Conservation (phyloP, 768 basidiomycete genomes). For the Xanthoconium stramineum region DNA sequence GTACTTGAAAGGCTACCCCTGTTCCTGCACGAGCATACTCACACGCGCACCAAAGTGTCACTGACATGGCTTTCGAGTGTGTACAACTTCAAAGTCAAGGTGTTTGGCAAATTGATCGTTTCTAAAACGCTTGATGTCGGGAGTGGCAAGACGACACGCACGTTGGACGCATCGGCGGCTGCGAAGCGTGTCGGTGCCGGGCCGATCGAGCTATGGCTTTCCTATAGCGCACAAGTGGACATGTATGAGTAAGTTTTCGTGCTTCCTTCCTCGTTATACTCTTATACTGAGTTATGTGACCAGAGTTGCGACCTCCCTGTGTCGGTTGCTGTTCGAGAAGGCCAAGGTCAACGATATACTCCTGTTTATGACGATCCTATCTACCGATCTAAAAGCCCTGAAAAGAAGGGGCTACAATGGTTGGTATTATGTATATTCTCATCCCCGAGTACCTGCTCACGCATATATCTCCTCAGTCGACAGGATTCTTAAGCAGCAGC, state of each 20-base stretch:
- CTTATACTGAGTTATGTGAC: slow-evolving; percentile 1
- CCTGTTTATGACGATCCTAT: slow-evolving; percentile 89
- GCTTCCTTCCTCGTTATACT: background rate
- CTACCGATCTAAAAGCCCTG: slow-evolving; percentile 80
- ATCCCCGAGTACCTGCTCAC: slow-evolving; percentile 5
- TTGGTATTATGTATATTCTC: slow-evolving; percentile 27
- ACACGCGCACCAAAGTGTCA: slow-evolving; percentile 57
- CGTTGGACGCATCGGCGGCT: slow-evolving; percentile 71
- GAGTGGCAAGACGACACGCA: slow-evolving; percentile 44
- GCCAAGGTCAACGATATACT: slow-evolving; percentile 85
- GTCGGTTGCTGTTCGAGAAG: slow-evolving; percentile 71
- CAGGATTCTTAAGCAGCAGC: slow-evolving; percentile 83
- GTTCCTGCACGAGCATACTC: slow-evolving; percentile 87
- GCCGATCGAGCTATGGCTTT: slow-evolving; percentile 76
- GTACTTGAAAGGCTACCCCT: slow-evolving; percentile 84
- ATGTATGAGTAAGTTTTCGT: slow-evolving; percentile 80
- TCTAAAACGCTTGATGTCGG: slow-evolving; percentile 59
- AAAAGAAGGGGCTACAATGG: slow-evolving; percentile 86
- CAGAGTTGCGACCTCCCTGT: slow-evolving; percentile 84
- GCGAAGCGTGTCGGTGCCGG: slow-evolving; percentile 52
- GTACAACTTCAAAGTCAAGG: slow-evolving; percentile 67
- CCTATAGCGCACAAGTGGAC: slow-evolving; percentile 71
- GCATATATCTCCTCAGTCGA: slow-evolving; percentile 55
- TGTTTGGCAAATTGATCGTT: slow-evolving; percentile 61
- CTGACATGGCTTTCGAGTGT: slow-evolving; percentile 63